A percentile compares a stretch with the other conserved stretches of the same genome.
These are phyloP conservation scores for Backusella tuberculispora DNA, from an alignment of 192 early-diverging fungal species.

Conservation along the genomic window DNA sequence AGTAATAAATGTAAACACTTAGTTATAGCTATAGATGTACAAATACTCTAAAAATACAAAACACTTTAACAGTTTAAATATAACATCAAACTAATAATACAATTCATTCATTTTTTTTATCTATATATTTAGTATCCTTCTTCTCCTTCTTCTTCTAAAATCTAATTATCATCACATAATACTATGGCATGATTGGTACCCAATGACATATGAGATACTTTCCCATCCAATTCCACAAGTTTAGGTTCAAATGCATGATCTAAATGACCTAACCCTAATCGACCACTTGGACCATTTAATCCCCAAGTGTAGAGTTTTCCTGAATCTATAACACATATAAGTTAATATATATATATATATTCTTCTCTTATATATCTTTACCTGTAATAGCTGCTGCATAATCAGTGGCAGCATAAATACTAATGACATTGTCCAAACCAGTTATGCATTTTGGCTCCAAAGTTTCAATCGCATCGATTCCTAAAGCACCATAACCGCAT, in stretches of 20 bases:
- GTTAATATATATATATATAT: background rate
- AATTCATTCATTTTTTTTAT: background rate
- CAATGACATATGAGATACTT: conserved; percentile 28
- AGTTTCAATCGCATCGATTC: conserved; percentile 53
- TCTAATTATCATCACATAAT: conserved; percentile 1
- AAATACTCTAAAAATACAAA: too few species aligned
- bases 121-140: background rate
- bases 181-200: conserved; percentile 39
- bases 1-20: background rate
- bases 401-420: conserved; percentile 65
- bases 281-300: conserved; percentile 32
- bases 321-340: conserved; percentile 15
- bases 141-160: background rate
- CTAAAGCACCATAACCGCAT: conserved; percentile 73
- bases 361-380: conserved; percentile 19
- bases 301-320: conserved; percentile 45
- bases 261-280: conserved; percentile 41
- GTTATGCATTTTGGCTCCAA: conserved; percentile 45
- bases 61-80: too few species aligned
- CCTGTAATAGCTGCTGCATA: conserved; percentile 59
- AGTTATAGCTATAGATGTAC: too few species aligned
- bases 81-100: background rate
- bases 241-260: conserved; percentile 38
- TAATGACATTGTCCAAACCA: conserved; percentile 40
- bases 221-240: conserved; percentile 25